Percentiles rank a stretch among this genome's conserved stretches.
These are phyloP conservation scores for Atkinsonella texensis DNA, from an alignment of 2,329 filamentous ascomycete species.

Conservation along the genomic window DNA sequence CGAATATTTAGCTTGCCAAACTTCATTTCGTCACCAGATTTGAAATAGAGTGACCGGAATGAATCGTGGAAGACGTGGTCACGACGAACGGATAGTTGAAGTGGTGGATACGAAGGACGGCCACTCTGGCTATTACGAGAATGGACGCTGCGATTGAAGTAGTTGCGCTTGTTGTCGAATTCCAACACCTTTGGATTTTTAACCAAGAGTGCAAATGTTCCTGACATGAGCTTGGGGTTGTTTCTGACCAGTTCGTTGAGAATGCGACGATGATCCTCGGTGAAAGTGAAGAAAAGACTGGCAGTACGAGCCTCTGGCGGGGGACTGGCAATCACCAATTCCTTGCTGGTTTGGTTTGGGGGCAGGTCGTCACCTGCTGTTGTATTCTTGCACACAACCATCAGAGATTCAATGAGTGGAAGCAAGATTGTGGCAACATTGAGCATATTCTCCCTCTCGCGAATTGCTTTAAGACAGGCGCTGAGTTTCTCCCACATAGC, in stretches of 20 bases:
- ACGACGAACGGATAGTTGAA: conserved; percentile 82
- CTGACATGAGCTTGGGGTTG: conserved; percentile 97
- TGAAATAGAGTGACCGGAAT: conserved; percentile 97
- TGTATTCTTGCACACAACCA: conserved; percentile 99
- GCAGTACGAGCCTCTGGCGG: conserved; percentile 71
- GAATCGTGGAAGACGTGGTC: conserved; percentile 97
- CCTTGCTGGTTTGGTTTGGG: conserved; percentile 41
- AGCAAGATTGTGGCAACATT: conserved; percentile 93
- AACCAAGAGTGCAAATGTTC: conserved; percentile 87
- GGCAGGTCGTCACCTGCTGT: conserved; percentile 58
- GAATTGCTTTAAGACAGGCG: conserved; percentile 75
- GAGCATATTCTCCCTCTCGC: conserved; percentile 86
- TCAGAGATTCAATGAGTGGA: conserved; percentile 87
- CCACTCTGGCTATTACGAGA: conserved; percentile 51
- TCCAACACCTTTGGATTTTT: conserved; percentile 98
- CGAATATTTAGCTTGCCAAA: conserved; percentile 97
- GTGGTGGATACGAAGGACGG: conserved; percentile 55
- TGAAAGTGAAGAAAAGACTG: conserved; percentile 91
- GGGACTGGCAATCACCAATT: conserved; percentile 63
- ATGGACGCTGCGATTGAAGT: conserved; percentile 91
- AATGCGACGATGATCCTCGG: conserved; percentile 93
- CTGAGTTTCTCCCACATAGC: conserved; percentile 89
- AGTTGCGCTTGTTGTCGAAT: conserved; percentile 99
- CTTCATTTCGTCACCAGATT: conserved; percentile 93
- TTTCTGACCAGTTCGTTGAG: conserved; percentile 95